These are phyloP conservation scores for Cryptomeria japonica DNA, from an alignment of 75 land plant genomes.

Conservation along the genomic window DNA sequence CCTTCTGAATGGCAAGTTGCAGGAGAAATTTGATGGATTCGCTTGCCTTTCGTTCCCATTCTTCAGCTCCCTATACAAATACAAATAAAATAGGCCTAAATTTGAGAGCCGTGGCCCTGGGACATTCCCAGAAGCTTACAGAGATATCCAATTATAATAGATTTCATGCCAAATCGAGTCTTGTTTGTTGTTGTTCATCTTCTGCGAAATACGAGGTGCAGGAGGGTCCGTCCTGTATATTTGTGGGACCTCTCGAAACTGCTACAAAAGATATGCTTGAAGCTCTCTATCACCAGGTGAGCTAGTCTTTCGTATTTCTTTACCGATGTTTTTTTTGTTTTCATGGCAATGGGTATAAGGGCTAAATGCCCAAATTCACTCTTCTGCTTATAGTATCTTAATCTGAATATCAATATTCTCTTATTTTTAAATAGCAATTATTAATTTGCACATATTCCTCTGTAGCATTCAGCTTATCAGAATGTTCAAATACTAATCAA, in stretches of 20 bases:
- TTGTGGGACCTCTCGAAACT: constrained; percentile 85
- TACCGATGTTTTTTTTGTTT: background rate
- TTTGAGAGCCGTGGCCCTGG: background rate
- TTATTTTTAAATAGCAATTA: too few relatives aligned
- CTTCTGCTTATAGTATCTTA: background rate
- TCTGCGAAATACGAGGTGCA: constrained; percentile 14
- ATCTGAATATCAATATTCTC: too few relatives aligned
- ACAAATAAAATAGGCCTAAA: background rate
- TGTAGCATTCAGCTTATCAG: too few relatives aligned
- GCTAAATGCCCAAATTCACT: background rate
- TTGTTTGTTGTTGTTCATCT: background rate
- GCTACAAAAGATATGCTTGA: constrained; percentile 81
- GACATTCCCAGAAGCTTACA: background rate
- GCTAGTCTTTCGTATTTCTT: background rate
- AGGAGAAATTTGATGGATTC: background rate
- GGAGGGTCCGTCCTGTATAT: constrained; percentile 91
- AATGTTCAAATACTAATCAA: too few relatives aligned
- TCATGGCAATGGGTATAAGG: background rate
- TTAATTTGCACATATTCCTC: too few relatives aligned
- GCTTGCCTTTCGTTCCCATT: background rate
- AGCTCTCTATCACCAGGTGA: constrained; percentile 88
- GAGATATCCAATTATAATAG: background rate
- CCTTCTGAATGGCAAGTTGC: background rate
- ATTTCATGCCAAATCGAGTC: background rate
- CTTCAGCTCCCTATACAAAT: background rate